Percentiles rank a stretch among this genome's conserved stretches.
These are phyloP conservation scores for Fusarium sp. DNA, from an alignment of 2,329 filamentous ascomycete genomes.

Conservation along the genomic window DNA sequence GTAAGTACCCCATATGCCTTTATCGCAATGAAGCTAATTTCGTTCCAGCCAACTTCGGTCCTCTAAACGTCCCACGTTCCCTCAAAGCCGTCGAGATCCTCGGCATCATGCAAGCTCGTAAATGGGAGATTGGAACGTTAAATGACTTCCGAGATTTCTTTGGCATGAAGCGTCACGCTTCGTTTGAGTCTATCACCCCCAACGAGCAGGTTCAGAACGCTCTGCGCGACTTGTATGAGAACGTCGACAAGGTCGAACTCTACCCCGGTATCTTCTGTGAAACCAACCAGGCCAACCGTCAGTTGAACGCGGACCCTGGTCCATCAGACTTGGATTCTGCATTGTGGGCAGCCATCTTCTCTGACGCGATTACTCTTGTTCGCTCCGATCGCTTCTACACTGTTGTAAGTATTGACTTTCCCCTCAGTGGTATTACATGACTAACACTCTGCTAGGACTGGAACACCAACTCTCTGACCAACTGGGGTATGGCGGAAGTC, in stretches of 20 bases:
- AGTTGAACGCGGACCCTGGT: constrained; percentile 72
- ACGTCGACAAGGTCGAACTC: constrained; percentile 70
- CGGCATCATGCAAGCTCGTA: constrained; percentile 67
- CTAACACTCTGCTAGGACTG: constrained; percentile 46
- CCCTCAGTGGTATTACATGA: no score
- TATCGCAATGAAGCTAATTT: not conserved
- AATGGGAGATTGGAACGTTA: constrained; percentile 68
- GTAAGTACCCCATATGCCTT: not conserved
- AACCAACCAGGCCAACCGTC: constrained; percentile 59
- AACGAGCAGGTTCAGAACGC: constrained; percentile 13
- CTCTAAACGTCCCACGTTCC: constrained; percentile 66
- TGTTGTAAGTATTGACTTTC: constrained; percentile 14
- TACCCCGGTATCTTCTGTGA: constrained; percentile 76
- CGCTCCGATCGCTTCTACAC: constrained; percentile 76
- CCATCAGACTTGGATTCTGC: constrained; percentile 68
- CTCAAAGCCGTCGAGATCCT: constrained; percentile 68
- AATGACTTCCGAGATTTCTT: constrained; percentile 74
- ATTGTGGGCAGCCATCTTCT: constrained; percentile 74
- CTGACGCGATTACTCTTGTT: constrained; percentile 76
- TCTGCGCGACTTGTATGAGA: constrained; percentile 61
- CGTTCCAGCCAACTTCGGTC: constrained; percentile 54
- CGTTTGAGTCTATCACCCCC: constrained; percentile 56
- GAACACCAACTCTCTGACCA: constrained; percentile 53
- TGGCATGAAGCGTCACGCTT: constrained; percentile 63
- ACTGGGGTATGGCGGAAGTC: constrained; percentile 41